These are phyloP conservation scores for Sugiyamaella neomexicana DNA, from an alignment of 1,139 yeast species.

Conservation along the genomic window DNA sequence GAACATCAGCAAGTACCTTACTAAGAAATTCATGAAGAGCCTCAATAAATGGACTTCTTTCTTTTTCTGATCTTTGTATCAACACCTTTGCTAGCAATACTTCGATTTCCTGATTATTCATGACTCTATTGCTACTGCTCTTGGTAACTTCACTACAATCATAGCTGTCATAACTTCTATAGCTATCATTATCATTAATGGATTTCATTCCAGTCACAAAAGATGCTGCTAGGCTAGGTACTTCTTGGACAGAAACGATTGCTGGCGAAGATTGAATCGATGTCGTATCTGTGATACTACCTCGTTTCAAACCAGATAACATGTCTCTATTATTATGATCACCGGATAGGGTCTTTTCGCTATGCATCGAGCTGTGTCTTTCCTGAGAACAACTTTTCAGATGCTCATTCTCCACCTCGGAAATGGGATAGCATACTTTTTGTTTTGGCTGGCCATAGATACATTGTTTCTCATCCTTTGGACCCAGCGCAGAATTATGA, in stretches of 20 bases:
- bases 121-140: background rate
- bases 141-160: background rate
- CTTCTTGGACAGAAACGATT: background rate
- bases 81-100: conserved; percentile 1
- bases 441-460: background rate
- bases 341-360: background rate
- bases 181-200: background rate
- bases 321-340: too few relatives aligned
- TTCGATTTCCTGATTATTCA: conserved; percentile 1
- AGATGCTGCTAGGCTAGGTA: background rate
- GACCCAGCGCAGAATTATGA: background rate
- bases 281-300: background rate
- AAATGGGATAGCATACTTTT: background rate
- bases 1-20: conserved; percentile 13
- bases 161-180: background rate
- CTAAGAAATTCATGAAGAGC: conserved; percentile 15
- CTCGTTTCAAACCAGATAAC: background rate
- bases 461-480: background rate
- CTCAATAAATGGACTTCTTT: conserved; percentile 2
- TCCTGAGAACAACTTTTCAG: background rate
- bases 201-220: background rate
- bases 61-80: background rate
- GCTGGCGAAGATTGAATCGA: background rate
- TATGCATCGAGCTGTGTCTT: background rate
- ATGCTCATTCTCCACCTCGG: background rate